Conservation (phyloP, 2,329 filamentous ascomycete genomes). For the Pseudopithomyces chartarum region DNA sequence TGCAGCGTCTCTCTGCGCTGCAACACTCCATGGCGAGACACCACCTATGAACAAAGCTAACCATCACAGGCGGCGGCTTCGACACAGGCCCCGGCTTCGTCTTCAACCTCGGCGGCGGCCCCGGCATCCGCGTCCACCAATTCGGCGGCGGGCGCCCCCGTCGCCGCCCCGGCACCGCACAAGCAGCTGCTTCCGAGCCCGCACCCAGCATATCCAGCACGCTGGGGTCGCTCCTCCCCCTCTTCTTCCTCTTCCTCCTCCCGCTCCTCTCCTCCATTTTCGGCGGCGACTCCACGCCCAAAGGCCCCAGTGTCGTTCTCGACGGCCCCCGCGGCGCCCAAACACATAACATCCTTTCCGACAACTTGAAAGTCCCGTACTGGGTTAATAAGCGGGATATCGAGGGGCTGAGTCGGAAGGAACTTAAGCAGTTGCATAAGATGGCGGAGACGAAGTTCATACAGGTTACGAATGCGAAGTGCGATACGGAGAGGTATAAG, state of each 20-base stretch:
- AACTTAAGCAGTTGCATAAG: conserved; percentile 76
- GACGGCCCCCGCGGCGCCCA: conserved; percentile 72
- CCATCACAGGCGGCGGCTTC: conserved; percentile 60
- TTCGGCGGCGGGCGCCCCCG: conserved; percentile 83
- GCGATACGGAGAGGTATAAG: conserved; percentile 72
- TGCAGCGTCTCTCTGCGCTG: background rate
- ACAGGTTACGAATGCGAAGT: conserved; percentile 68
- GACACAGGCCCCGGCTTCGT: conserved; percentile 86
- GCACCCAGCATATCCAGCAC: conserved; percentile 56
- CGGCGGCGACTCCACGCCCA: conserved; percentile 54
- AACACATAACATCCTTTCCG: conserved; percentile 74
- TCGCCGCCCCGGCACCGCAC: conserved; percentile 67
- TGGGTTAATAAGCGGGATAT: conserved; percentile 83
- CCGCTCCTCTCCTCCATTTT: conserved; percentile 82
- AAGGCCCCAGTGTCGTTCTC: conserved; percentile 76
- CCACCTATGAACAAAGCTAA: conserved; percentile 3
- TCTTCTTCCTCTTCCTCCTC: conserved; percentile 82
- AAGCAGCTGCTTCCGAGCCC: conserved; percentile 58
- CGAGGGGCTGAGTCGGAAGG: conserved; percentile 67
- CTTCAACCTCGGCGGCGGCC: conserved; percentile 91
- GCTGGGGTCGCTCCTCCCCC: conserved; percentile 78
- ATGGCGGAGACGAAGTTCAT: conserved; percentile 77
- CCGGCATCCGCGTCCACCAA: conserved; percentile 91
- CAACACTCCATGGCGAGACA: conserved; percentile 10
- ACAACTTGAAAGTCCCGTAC: conserved; percentile 76